Evolutionary conservation across 768 basidiomycete genomes (phyloP).

Genomic region (Leucocoprinus sp.): DNA sequence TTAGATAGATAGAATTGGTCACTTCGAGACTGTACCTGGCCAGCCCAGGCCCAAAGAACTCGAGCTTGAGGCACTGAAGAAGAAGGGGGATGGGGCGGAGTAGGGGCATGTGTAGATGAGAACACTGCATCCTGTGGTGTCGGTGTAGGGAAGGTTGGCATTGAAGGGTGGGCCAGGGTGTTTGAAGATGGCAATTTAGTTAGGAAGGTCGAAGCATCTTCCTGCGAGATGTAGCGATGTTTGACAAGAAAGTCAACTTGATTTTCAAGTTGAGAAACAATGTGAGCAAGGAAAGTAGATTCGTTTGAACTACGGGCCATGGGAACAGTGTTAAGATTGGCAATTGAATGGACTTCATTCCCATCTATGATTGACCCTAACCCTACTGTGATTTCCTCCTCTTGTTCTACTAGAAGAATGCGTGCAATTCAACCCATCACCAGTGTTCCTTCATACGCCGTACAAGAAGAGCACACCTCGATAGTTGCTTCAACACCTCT

Average conservation of each 20-base stretch:
- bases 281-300: slow-evolving; percentile 47
- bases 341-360: not conserved
- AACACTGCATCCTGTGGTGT: slow-evolving; percentile 3
- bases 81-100: no score
- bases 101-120: slow-evolving; percentile 14
- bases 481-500: slow-evolving; percentile 74
- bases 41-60: slow-evolving; percentile 59
- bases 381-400: not conserved
- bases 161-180: not conserved
- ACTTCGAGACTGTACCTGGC: slow-evolving; percentile 29
- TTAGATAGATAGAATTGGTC: slow-evolving; percentile 2
- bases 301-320: slow-evolving; percentile 26
- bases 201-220: slow-evolving; percentile 42
- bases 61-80: slow-evolving; percentile 30
- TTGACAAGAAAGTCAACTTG: slow-evolving; percentile 51
- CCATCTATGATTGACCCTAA: slow-evolving; percentile 1
- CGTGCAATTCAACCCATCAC: slow-evolving; percentile 30
- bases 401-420: slow-evolving; percentile 19
- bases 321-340: not conserved
- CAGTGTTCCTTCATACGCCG: slow-evolving; percentile 28
- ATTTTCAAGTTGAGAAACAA: slow-evolving; percentile 47
- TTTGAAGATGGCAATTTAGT: slow-evolving; percentile 35
- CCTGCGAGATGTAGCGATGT: slow-evolving; percentile 43
- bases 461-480: slow-evolving; percentile 56
- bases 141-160: slow-evolving; percentile 6